Percentiles rank a stretch among this genome's conserved stretches.
These are phyloP conservation scores for Colletotrichum tropicicola DNA, from an alignment of 2,329 filamentous ascomycete species.

Conservation along the genomic window DNA sequence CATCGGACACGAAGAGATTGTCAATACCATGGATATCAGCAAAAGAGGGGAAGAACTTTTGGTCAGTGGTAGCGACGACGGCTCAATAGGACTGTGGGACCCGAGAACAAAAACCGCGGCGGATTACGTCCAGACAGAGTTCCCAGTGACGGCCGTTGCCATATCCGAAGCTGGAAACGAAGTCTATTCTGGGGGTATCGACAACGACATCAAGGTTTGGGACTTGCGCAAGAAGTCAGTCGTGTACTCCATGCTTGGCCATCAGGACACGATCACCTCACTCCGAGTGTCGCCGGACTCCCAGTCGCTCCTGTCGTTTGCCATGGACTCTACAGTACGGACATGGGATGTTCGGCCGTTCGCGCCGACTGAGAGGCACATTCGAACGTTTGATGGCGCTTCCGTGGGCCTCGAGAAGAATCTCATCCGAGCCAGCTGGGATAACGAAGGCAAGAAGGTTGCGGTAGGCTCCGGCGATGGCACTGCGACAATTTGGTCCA, in stretches of 20 bases:
- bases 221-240: constrained; percentile 92
- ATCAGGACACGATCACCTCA: constrained; percentile 92
- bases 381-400: constrained; percentile 93
- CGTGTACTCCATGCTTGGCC: constrained; percentile 87
- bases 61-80: constrained; percentile 92
- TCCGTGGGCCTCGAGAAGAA: constrained; percentile 91
- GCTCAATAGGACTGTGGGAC: constrained; percentile 95
- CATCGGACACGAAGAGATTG: constrained; percentile 92
- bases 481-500: constrained; percentile 91
- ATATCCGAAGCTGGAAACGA: constrained; percentile 96
- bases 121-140: constrained; percentile 89
- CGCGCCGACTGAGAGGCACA: constrained; percentile 84
- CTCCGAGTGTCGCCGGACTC: constrained; percentile 92
- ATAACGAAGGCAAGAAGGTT: constrained; percentile 84
- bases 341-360: constrained; percentile 98
- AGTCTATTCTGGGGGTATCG: constrained; percentile 92
- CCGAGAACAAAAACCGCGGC: constrained; percentile 88
- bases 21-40: constrained; percentile 91
- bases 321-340: constrained; percentile 91
- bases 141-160: constrained; percentile 90
- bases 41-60: constrained; percentile 90
- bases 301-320: constrained; percentile 88
- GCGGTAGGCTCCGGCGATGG: constrained; percentile 91
- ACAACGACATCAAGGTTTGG: constrained; percentile 98
- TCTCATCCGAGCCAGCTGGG: constrained; percentile 89